phyloP scores from a whole-genome alignment of 164 flowering plant species.

The Malania oleifera region DNA sequence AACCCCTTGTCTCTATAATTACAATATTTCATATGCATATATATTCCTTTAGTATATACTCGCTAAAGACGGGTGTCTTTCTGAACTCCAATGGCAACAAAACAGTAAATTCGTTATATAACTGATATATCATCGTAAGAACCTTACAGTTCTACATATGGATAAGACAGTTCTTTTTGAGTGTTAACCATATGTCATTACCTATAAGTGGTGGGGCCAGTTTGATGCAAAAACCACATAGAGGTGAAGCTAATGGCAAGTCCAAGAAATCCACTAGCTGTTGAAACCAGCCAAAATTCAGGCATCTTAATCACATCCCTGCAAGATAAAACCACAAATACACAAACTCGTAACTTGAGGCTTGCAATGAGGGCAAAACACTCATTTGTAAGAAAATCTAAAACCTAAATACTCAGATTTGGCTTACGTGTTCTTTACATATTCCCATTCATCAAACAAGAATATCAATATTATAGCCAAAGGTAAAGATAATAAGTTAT shows the following conservation, averaged over 20 bases:
- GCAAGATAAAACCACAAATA: constrained; percentile 18
- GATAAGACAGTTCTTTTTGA: no score
- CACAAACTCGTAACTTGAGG: no score
- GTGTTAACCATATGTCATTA: no score
- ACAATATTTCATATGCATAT: no score
- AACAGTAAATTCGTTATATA: no score
- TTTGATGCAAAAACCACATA: constrained; percentile 80
- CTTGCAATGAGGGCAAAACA: constrained; percentile 1
- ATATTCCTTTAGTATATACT: no score
- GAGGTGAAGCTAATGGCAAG: constrained; percentile 85
- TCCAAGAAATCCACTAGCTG: constrained; percentile 74
- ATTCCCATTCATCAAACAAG: constrained; percentile 54
- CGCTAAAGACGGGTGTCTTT: no score
- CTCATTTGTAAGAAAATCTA: neutral
- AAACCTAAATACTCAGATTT: neutral
- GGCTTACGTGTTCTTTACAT: constrained; percentile 53
- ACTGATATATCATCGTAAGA: no score
- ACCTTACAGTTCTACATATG: no score
- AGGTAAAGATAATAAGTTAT: constrained; percentile 65
- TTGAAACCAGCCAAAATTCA: constrained; percentile 69
- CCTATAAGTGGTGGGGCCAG: constrained; percentile 87
- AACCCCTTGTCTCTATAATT: no score
- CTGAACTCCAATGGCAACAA: no score
- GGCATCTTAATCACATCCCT: constrained; percentile 54
- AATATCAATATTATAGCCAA: constrained; percentile 53